Conservation (phyloP, 106 monocot species). For the Xerophyta viscosa region DNA sequence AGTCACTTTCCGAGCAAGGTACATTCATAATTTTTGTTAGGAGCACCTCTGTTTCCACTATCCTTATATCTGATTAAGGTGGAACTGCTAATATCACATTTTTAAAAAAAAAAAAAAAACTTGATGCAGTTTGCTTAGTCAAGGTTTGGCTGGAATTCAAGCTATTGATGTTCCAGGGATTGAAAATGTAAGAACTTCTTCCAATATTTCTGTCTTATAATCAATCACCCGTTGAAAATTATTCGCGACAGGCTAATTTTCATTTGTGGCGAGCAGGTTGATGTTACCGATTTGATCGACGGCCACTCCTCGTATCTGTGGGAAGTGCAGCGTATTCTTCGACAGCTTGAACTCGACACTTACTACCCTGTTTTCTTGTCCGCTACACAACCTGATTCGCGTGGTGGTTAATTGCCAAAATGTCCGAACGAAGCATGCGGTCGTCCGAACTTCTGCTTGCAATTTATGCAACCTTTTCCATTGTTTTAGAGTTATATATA, state of each 20-base stretch:
- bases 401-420: no score
- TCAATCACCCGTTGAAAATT: no score
- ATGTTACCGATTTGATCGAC: slow-evolving; percentile 63
- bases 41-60: no score
- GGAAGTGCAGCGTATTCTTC: slow-evolving; percentile 29
- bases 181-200: slow-evolving; percentile 62
- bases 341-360: slow-evolving; percentile 63
- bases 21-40: slow-evolving; percentile 11
- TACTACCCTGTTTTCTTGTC: slow-evolving; percentile 44
- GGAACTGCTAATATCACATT: no score
- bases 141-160: slow-evolving; percentile 94
- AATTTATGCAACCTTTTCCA: no score
- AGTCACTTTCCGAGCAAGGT: slow-evolving; percentile 87
- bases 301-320: slow-evolving; percentile 81
- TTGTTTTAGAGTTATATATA: no score
- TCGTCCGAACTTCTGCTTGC: no score
- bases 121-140: slow-evolving; percentile 58
- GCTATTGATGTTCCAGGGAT: slow-evolving; percentile 67
- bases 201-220: no score
- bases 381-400: slow-evolving; percentile 8
- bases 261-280: slow-evolving; percentile 44
- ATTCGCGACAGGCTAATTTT: no score
- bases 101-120: not conserved
- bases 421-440: no score
- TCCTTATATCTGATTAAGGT: no score